These are phyloP conservation scores for Paxillus rubicundulus DNA, from an alignment of 768 basidiomycete genomes.

Conservation along the genomic window DNA sequence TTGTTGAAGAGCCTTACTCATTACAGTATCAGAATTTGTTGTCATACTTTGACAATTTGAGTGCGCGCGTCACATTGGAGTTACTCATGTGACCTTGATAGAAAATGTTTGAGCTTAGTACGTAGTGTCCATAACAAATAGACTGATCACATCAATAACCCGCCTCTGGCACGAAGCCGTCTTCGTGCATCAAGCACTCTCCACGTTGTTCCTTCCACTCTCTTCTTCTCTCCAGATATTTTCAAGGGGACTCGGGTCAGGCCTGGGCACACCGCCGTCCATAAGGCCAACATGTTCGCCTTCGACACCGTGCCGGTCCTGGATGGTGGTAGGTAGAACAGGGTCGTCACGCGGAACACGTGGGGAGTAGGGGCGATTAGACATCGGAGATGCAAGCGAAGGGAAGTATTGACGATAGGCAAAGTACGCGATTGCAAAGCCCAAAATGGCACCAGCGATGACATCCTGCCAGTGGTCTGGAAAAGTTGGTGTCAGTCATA, in stretches of 20 bases:
- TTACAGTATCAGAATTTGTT: no score
- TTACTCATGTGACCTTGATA: no score
- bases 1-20: no score
- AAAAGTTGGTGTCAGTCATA: slow-evolving; percentile 1
- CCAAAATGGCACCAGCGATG: slow-evolving; percentile 72
- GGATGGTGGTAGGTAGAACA: slow-evolving; percentile 40
- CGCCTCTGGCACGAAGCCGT: neutral
- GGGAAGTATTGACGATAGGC: slow-evolving; percentile 85
- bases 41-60: no score
- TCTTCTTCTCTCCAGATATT: slow-evolving; percentile 34
- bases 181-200: slow-evolving; percentile 5
- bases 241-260: slow-evolving; percentile 5
- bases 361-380: slow-evolving; percentile 71
- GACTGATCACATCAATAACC: neutral
- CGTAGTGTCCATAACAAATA: neutral
- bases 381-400: slow-evolving; percentile 55
- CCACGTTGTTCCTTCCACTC: slow-evolving; percentile 21
- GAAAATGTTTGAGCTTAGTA: no score
- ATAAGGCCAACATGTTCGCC: slow-evolving; percentile 30
- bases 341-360: slow-evolving; percentile 49
- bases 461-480: slow-evolving; percentile 94
- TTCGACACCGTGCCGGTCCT: slow-evolving; percentile 15
- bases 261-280: slow-evolving; percentile 10
- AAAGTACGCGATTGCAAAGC: slow-evolving; percentile 68
- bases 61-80: no score